These are phyloP conservation scores for Metarhizium robertsii DNA, from an alignment of 2,329 filamentous ascomycete species.

Conservation along the genomic window DNA sequence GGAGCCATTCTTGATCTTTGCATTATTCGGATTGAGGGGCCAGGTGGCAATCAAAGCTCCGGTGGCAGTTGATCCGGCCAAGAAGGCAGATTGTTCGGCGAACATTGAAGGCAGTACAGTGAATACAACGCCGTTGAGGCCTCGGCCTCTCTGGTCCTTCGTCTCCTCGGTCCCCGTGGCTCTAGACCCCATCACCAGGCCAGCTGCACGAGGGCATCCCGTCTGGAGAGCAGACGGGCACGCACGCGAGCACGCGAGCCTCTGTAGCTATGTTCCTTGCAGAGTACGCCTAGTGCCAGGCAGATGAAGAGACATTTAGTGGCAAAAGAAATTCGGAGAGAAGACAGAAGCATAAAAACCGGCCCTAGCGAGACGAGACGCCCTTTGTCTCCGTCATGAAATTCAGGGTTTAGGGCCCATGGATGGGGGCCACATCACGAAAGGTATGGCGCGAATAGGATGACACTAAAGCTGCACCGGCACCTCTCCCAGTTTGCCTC, in stretches of 20 bases:
- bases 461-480: slow-evolving; percentile 5
- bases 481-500: slow-evolving; percentile 11
- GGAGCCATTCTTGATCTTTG: background rate
- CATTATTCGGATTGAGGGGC: background rate
- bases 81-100: background rate
- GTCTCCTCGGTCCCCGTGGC: background rate
- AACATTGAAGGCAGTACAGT: background rate
- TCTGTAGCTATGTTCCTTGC: background rate
- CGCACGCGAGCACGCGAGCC: background rate
- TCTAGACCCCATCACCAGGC: background rate
- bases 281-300: background rate
- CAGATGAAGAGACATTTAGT: background rate
- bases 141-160: background rate
- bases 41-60: background rate
- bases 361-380: background rate
- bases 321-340: background rate
- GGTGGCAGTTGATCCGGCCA: background rate
- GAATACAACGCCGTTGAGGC: background rate
- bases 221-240: background rate
- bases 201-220: background rate
- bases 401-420: slow-evolving; percentile 2
- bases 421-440: background rate
- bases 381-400: slow-evolving; percentile 1
- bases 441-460: background rate
- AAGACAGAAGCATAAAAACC: background rate